These are phyloP conservation scores for Apostasia ramifera DNA, from an alignment of 106 monocot species.

Conservation along the genomic window DNA sequence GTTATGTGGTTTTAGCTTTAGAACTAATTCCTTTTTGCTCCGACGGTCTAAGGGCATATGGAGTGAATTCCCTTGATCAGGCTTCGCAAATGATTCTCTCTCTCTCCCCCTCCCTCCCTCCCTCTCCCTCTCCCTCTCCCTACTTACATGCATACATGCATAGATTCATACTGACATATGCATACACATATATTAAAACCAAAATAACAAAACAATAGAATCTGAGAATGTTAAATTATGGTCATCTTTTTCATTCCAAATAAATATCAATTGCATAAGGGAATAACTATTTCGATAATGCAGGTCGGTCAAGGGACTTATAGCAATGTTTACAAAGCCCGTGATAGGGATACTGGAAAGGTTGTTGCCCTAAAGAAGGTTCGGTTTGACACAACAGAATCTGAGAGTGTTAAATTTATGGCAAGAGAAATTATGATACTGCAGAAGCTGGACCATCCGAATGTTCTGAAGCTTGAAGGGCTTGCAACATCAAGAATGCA, in stretches of 20 bases:
- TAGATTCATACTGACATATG: no score
- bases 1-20: no score
- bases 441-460: slow-evolving; percentile 35
- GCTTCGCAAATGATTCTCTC: no score
- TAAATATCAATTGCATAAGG: not conserved
- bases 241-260: not conserved
- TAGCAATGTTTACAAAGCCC: slow-evolving; percentile 38
- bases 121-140: no score
- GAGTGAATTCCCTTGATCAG: no score
- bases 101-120: no score
- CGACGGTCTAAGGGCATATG: no score
- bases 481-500: slow-evolving; percentile 43
- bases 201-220: no score
- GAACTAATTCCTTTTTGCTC: no score
- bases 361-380: slow-evolving; percentile 39
- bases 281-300: not conserved
- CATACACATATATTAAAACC: no score
- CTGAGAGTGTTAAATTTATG: slow-evolving; percentile 45
- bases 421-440: slow-evolving; percentile 39
- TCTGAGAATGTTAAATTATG: no score
- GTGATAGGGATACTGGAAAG: slow-evolving; percentile 38
- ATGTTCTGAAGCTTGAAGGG: slow-evolving; percentile 42
- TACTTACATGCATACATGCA: no score
- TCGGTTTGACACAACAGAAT: slow-evolving; percentile 32
- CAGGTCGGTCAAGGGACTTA: slow-evolving; percentile 45